Evolutionary conservation across 2,329 filamentous ascomycete species (phyloP).

Genomic region (Thelonectria discophora): DNA sequence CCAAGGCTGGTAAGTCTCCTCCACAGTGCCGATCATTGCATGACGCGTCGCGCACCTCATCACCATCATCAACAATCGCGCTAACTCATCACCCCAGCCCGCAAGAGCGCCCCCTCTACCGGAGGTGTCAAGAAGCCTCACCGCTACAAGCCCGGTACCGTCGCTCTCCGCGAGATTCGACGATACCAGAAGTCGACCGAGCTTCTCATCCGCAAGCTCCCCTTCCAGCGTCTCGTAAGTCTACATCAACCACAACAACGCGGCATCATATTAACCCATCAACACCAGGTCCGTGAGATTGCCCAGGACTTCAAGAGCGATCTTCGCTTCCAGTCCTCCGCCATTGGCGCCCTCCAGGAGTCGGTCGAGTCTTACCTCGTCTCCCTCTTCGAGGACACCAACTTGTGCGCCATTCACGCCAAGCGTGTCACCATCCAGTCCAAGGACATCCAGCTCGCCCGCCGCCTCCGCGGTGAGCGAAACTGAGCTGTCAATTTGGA

Average conservation of each 20-base stretch:
- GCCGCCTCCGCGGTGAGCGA: conserved; percentile 92
- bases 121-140: conserved; percentile 98
- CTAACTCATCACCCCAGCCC: conserved; percentile 56
- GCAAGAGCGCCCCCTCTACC: conserved; percentile 97
- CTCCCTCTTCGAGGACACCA: conserved; percentile 98
- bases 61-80: neutral
- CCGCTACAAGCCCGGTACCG: conserved; percentile 89
- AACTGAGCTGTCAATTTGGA: conserved; percentile 65
- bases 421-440: conserved; percentile 99
- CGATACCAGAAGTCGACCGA: conserved; percentile 98
- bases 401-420: conserved; percentile 97
- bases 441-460: conserved; percentile 97
- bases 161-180: conserved; percentile 98
- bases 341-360: conserved; percentile 97
- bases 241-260: neutral
- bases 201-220: conserved; percentile 94
- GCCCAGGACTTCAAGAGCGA: conserved; percentile 95
- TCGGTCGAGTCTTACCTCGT: conserved; percentile 99
- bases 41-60: conserved; percentile 27
- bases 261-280: conserved; percentile 14
- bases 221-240: conserved; percentile 90
- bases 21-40: neutral
- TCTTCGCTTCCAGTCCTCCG: conserved; percentile 97
- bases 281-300: conserved; percentile 83
- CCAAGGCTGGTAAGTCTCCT: conserved; percentile 76